phyloP scores from a whole-genome alignment of 1,284 basidiomycete genomes.

The Tetrapyrgos nigripes region DNA sequence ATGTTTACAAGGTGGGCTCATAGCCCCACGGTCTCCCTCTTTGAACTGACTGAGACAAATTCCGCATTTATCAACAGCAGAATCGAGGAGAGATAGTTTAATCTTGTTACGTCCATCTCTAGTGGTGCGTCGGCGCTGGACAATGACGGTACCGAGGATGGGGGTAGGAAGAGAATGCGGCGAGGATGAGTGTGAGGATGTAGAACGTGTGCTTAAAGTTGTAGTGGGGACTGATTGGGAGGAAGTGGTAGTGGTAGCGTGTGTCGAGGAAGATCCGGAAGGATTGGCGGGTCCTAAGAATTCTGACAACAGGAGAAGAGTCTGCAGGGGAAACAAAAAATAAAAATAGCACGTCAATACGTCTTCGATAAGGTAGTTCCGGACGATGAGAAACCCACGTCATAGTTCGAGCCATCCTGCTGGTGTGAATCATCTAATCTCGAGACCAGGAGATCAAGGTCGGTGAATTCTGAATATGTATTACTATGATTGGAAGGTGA shows the following conservation, averaged over 20 bases:
- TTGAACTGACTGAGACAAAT: slow-evolving; percentile 84
- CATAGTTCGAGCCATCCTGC: slow-evolving; percentile 57
- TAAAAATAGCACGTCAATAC: slow-evolving; percentile 7
- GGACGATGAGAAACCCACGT: slow-evolving; percentile 51
- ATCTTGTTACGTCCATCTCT: slow-evolving; percentile 79
- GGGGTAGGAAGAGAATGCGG: slow-evolving; percentile 33
- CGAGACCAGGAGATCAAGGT: slow-evolving; percentile 65
- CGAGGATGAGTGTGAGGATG: background rate
- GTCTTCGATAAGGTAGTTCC: background rate
- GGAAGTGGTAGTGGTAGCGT: slow-evolving; percentile 7
- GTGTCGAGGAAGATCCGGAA: slow-evolving; percentile 9
- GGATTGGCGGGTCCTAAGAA: slow-evolving; percentile 60
- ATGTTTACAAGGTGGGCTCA: slow-evolving; percentile 76
- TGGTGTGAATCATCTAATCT: slow-evolving; percentile 50
- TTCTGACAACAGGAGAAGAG: slow-evolving; percentile 63
- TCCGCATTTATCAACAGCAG: slow-evolving; percentile 78
- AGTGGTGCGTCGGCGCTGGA: slow-evolving; percentile 70
- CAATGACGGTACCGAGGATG: slow-evolving; percentile 65
- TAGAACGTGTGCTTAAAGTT: background rate
- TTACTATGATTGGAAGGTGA: background rate
- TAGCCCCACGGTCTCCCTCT: slow-evolving; percentile 59
- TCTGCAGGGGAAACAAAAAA: slow-evolving; percentile 46
- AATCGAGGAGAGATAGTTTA: slow-evolving; percentile 77
- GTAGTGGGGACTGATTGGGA: background rate
- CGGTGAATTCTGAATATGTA: slow-evolving; percentile 55